Evolutionary conservation across 495 filamentous ascomycete genomes (phyloP), one percentile per base, ranked within the genome.

Genomic region (Sabuloglossum arenarium): DNA sequence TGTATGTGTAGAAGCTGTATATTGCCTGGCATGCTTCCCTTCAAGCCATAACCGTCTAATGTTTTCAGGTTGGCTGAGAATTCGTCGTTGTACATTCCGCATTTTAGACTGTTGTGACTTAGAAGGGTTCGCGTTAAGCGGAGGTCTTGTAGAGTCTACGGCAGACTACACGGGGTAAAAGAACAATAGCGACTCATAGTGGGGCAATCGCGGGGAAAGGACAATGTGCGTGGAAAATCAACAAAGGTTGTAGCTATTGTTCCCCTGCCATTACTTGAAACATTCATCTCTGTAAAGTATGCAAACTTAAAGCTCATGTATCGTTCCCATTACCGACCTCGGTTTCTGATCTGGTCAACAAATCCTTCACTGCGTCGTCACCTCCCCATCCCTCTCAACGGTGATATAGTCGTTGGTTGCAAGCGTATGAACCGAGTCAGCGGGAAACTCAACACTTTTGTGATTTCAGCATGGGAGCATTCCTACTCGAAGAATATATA

Each of bases 391-490:
- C 10, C 19, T 23, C 30, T 37, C 54, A 32, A 56, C 37, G 37
- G 85, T 74, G 64, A 94, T 72, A 57, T 88, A 74, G 16, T 85
- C 78, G 67, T 79, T 73, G 25, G 68, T 71, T 59, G 78, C 70
- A 53, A 96, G 70, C 1, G 78, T 75, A 3, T 62, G 59, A 16
- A 93, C 71, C 3, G 71, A 66, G 60, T 82, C 84, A 1, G 77
- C 77, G 10, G 82, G 81, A 64, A 84, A 84, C 39, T 78, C 76
- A 57, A 86, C 88, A 50, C 90, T 97, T 57, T 56, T 42, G 10
- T 19, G 21, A 21, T 3, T 25, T 59, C 58, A 49, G 46, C 29
- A 59, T 1, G 23, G 9, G 12, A 28, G 10, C 6, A 6, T 8
- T 32, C 52, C 10, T 14, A 10, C 16, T 23, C 1, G 11, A 55